Conservation (phyloP, 495 filamentous ascomycete genomes). For the Jackrogersella minutella region DNA sequence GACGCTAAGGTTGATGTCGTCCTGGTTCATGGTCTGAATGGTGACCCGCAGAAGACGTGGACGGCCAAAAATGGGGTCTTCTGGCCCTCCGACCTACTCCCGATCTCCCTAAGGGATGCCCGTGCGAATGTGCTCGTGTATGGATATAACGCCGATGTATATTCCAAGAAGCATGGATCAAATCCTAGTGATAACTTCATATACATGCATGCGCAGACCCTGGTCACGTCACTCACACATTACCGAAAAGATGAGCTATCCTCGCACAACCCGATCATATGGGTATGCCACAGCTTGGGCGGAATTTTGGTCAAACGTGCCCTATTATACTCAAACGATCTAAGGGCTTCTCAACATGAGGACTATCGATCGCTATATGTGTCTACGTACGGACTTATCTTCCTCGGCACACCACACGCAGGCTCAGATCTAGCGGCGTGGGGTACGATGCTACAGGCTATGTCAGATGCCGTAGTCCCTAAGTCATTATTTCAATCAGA, state of each 20-base stretch:
- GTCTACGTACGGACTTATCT: conserved; percentile 84
- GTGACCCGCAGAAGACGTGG: conserved; percentile 79
- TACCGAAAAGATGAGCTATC: conserved; percentile 63
- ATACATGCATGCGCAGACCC: conserved; percentile 83
- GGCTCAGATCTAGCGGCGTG: conserved; percentile 80
- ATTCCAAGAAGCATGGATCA: conserved; percentile 55
- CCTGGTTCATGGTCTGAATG: conserved; percentile 85
- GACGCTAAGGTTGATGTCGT: conserved; percentile 71
- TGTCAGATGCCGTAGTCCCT: conserved; percentile 74
- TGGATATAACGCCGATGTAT: conserved; percentile 85
- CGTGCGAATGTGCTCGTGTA: conserved; percentile 79
- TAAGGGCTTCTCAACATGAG: conserved; percentile 71
- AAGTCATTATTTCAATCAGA: conserved; percentile 76
- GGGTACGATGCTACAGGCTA: conserved; percentile 76
- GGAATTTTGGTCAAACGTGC: conserved; percentile 81
- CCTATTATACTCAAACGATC: conserved; percentile 65
- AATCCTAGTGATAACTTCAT: conserved; percentile 72
- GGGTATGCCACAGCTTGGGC: conserved; percentile 84
- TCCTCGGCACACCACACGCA: conserved; percentile 87
- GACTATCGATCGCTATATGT: conserved; percentile 81
- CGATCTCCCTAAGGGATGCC: conserved; percentile 65
- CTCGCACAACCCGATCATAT: conserved; percentile 77
- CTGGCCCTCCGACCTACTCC: conserved; percentile 81
- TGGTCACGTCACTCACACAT: conserved; percentile 66
- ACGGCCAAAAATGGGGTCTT: conserved; percentile 70